Conservation (phyloP, 1,284 basidiomycete species). For the Pseudozyma flocculosa region DNA sequence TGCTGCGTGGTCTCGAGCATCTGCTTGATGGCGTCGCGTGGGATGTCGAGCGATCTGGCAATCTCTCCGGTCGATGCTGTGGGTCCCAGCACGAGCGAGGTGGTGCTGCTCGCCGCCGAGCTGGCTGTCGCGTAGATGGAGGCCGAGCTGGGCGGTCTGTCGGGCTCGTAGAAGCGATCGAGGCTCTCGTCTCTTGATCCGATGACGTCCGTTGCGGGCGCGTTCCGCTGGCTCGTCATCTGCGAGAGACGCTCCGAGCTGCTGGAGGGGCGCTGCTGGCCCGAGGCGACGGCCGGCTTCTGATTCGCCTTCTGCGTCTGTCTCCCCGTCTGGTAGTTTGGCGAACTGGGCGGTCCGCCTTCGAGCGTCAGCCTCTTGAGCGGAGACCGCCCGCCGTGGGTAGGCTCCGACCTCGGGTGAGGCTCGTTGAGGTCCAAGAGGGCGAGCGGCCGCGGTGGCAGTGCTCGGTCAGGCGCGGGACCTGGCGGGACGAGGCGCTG, state of each 20-base stretch:
- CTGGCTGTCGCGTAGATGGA: not conserved
- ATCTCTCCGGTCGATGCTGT: conserved; percentile 20
- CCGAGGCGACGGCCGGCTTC: not conserved
- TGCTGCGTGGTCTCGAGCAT: conserved; percentile 34
- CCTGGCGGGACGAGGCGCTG: no score
- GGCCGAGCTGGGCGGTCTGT: not conserved
- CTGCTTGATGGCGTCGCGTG: conserved; percentile 27
- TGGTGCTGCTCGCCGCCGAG: conserved; percentile 3
- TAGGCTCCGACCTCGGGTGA: not conserved
- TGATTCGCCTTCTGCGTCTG: not conserved
- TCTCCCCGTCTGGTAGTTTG: not conserved
- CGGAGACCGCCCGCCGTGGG: not conserved
- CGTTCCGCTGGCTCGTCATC: not conserved
- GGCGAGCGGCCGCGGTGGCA: no score
- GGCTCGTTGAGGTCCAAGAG: not conserved
- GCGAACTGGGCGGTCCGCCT: not conserved
- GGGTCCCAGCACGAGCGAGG: conserved; percentile 6
- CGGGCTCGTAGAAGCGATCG: not conserved
- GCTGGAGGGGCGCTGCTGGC: no score
- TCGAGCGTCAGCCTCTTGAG: not conserved
- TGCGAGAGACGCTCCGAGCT: no score
- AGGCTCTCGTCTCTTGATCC: not conserved
- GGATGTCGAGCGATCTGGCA: conserved; percentile 26
- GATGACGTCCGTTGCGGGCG: not conserved
- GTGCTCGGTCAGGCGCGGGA: no score